Evolutionary conservation across 2,329 filamentous ascomycete species (phyloP).

Genomic region (Teratosphaeria zuluensis): DNA sequence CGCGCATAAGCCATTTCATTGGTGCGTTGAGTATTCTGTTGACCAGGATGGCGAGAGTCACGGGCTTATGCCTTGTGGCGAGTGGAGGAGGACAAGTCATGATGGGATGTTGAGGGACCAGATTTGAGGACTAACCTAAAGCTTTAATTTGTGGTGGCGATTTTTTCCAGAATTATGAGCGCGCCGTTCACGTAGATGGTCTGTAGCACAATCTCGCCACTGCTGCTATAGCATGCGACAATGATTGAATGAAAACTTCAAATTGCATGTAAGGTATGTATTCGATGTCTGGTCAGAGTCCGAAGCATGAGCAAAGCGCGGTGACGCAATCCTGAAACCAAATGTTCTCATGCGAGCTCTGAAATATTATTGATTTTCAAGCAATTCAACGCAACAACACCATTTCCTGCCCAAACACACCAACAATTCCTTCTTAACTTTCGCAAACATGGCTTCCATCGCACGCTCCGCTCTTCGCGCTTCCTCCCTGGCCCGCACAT

Average conservation of each 20-base stretch:
- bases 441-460: constrained; percentile 5
- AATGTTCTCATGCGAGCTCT: not conserved
- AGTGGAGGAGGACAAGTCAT: not conserved
- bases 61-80: not conserved
- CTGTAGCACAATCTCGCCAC: no score
- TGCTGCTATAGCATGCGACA: no score
- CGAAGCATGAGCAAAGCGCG: not conserved
- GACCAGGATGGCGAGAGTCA: not conserved
- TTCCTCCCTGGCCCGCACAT: constrained; percentile 8
- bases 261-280: no score
- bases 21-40: not conserved
- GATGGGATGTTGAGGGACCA: not conserved
- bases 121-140: not conserved
- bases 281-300: no score
- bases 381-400: not conserved
- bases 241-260: no score
- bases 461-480: constrained; percentile 12
- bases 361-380: not conserved
- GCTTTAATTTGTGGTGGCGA: no score
- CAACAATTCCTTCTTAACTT: not conserved
- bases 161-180: not conserved
- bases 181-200: not conserved
- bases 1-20: not conserved
- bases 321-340: not conserved
- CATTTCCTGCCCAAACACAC: not conserved